Base-by-base conservation (phyloP, 345 rosid genomes). In the Hibiscus syriacus region DNA sequence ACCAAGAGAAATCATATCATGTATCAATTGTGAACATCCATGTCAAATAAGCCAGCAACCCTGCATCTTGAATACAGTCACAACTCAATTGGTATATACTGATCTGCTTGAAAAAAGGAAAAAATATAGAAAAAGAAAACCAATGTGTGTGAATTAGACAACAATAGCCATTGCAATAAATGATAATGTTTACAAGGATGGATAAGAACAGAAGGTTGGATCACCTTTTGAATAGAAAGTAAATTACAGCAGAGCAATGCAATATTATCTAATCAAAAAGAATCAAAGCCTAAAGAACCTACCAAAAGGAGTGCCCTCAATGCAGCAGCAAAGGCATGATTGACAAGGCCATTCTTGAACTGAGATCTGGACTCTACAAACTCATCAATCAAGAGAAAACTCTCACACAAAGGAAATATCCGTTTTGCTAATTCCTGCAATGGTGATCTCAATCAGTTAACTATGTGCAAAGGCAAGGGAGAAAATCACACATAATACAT, bases 241-340 rank as follows among this genome's bases (percentile, higher is more conserved):
- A 56, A 26, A 53, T 11, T 59, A 43, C 36, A 52, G 65, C 53
- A 70, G 36, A 54, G 57, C 61, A 69, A 63, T 66, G 70, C 77
- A 79, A 13, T 60, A 73, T 27, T 20, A 55, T 27, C 32, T 49
- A 70, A 68, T 63, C 66, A 73, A 76, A n/a, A 76, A 55, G 20
- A 53, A 55, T 56, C 64, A 76, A 50, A 72, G 71, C 64, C 72
- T 41, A 79, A 68, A 71, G 65, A 80, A 82, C 87, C 71, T 91
- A 94, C 99, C 53, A 94, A 84, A 55, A 94, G 96, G 48, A 94
- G 82, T 50, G 90, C 86, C 80, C 96, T 89, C 71, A 94, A 86
- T 56, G 93, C 92, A 78, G 99, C 95, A 68, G 97, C 87, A 56
- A 94, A 94, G 76, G 99, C 96, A 72, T 94, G 99, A 78, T 91